phyloP scores from a whole-genome alignment of 2,329 filamentous ascomycete genomes.

The Monilinia polystroma region DNA sequence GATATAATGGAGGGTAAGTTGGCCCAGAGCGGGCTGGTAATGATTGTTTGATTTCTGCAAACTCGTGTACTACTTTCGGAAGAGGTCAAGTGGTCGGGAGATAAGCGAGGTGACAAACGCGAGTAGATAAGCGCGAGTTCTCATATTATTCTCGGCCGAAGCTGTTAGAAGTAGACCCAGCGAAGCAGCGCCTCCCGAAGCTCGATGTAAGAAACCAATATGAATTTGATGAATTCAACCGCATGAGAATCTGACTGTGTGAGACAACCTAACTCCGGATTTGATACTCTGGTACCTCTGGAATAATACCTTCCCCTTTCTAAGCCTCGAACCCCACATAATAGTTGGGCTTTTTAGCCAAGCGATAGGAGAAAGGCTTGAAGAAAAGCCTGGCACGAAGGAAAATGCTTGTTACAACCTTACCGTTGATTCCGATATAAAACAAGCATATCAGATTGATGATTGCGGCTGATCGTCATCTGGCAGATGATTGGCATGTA shows the following conservation, averaged over 20 bases:
- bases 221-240: neutral
- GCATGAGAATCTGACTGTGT: constrained; percentile 1
- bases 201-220: constrained; percentile 1
- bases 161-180: neutral
- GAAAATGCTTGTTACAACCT: neutral
- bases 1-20: neutral
- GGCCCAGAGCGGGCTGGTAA: neutral
- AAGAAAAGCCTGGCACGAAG: neutral
- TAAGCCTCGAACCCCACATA: neutral
- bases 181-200: neutral
- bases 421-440: neutral
- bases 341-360: neutral
- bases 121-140: neutral
- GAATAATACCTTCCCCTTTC: neutral
- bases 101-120: neutral
- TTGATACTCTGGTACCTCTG: neutral
- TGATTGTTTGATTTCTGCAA: neutral
- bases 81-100: neutral
- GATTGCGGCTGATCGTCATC: neutral
- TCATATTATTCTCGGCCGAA: neutral
- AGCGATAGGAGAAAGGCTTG: neutral
- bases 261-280: neutral
- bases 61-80: neutral
- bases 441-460: neutral
- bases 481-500: neutral